Evolutionary conservation across 495 filamentous ascomycete species (phyloP), one percentile per base, ranked within the genome.

Genomic region (Ramalina intermedia): DNA sequence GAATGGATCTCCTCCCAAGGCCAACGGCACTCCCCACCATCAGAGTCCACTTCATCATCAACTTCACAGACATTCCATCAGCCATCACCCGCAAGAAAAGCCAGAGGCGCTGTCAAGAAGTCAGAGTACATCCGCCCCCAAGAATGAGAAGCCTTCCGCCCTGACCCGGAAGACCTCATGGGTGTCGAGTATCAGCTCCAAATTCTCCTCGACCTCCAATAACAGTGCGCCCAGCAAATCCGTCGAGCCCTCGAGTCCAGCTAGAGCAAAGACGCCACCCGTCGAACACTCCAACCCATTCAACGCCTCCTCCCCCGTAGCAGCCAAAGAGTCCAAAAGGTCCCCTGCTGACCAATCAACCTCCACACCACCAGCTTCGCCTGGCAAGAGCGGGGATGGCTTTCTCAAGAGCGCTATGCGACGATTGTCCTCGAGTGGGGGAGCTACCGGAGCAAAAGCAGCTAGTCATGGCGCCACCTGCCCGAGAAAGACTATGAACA

Each of bases 111-210:
- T 63, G 12, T 55, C 60, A 14, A 43, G 46, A 14, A 18, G 61
- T 21, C 57, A 59, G 37, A 69, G 65, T 33, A 33, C 29, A 33
- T 33, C 29, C 48, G 66, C 17, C 23, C 16, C 41, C 8, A 60
- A 55, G 40, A 55, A 62, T 38, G 53, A 63, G 2, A 75, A 70
- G 48, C 41, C 56, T 33, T 52, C 44, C 29, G 42, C 35, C 60
- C 66, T 1, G 67, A 72, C 46, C 35, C 70, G 87, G 48, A 71
- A 82, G 49, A 82, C 77, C 37, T 94, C 88, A 18, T 98, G 90
- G 90, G 84, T 98, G 50, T 86, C 84, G 27, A 93, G 76, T 53
- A 72, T 96, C 46, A 94, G 87, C 53, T 93, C 87, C 50, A 96
- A 91, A 59, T 94, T 98, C 66, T 87, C 85, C 7, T 76, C 75